Evolutionary conservation across 1,284 basidiomycete genomes (phyloP).

Genomic region (Paramarasmius palmivorus): DNA sequence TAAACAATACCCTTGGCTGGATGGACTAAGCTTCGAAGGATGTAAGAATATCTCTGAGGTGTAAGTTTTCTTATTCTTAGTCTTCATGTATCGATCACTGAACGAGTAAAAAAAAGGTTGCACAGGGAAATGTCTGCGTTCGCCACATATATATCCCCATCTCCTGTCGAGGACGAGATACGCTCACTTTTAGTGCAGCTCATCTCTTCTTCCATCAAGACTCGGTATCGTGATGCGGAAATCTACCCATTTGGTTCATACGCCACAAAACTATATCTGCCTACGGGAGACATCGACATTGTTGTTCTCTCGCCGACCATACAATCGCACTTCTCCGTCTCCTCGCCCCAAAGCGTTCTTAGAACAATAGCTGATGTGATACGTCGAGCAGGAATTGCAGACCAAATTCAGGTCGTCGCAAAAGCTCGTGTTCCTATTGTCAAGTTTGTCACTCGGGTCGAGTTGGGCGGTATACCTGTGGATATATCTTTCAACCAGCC

Average conservation of each 20-base stretch:
- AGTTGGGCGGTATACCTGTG: constrained; percentile 76
- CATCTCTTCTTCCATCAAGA: constrained; percentile 68
- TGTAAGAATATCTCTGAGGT: constrained; percentile 19
- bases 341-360: constrained; percentile 56
- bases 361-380: constrained; percentile 66
- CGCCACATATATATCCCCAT: constrained; percentile 86
- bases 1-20: constrained; percentile 77
- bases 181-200: constrained; percentile 76
- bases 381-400: constrained; percentile 55
- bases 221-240: constrained; percentile 77
- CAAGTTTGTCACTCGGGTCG: constrained; percentile 83
- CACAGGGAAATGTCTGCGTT: constrained; percentile 87
- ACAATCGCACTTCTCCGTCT: constrained; percentile 37
- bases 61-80: constrained; percentile 6
- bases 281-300: constrained; percentile 81
- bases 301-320: constrained; percentile 70
- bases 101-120: constrained; percentile 48
- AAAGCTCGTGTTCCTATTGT: constrained; percentile 93
- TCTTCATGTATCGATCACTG: neutral
- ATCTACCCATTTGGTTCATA: constrained; percentile 92
- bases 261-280: constrained; percentile 93
- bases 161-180: constrained; percentile 81
- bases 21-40: constrained; percentile 21
- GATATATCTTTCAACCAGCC: constrained; percentile 91
- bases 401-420: constrained; percentile 82